These are phyloP conservation scores for Mentha longifolia DNA, from an alignment of 257 asterid genomes.

Conservation along the genomic window DNA sequence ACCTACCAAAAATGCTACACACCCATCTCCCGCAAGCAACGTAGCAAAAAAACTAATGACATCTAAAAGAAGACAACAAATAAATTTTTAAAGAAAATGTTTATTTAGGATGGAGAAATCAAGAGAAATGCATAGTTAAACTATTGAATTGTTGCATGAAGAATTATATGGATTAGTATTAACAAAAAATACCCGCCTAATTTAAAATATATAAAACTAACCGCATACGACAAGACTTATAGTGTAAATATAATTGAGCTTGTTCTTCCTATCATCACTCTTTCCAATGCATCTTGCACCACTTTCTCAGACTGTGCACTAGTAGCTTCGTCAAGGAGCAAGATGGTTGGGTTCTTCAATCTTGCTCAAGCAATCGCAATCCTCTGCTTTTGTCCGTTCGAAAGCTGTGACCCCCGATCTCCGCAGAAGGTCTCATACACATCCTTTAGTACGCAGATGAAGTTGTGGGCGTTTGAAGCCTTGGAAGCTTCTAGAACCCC, in stretches of 20 bases:
- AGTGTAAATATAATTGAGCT: constrained; percentile 87
- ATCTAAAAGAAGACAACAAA: too few relatives aligned
- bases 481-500: constrained; percentile 83
- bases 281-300: constrained; percentile 90
- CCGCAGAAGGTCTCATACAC: constrained; percentile 78
- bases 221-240: too few relatives aligned
- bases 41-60: too few relatives aligned
- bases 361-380: constrained; percentile 89
- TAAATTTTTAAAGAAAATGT: too few relatives aligned
- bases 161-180: too few relatives aligned
- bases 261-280: constrained; percentile 88
- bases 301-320: constrained; percentile 91
- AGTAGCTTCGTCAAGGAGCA: constrained; percentile 89
- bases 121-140: too few relatives aligned
- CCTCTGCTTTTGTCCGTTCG: constrained; percentile 95
- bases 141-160: too few relatives aligned
- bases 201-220: too few relatives aligned
- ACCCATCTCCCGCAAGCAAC: too few relatives aligned
- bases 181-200: too few relatives aligned
- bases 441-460: constrained; percentile 78
- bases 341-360: constrained; percentile 84
- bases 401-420: constrained; percentile 90
- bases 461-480: constrained; percentile 95
- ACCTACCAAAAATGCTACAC: too few relatives aligned
- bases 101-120: too few relatives aligned